These are phyloP conservation scores for Collybia nuda DNA, from an alignment of 768 basidiomycete genomes.

Conservation along the genomic window DNA sequence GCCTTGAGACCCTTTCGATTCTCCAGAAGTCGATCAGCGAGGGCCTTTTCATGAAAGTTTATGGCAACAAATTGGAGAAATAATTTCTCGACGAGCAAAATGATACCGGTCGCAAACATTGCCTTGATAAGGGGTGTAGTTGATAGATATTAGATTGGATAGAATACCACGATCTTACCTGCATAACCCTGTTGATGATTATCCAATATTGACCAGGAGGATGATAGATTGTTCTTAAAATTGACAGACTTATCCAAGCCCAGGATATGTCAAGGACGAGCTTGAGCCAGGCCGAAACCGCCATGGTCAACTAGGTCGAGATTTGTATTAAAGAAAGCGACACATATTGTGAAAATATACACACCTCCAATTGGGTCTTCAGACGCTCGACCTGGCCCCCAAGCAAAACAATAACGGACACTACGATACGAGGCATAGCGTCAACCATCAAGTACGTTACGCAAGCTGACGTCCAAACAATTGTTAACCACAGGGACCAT, in stretches of 20 bases:
- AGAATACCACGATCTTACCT: constrained; percentile 36
- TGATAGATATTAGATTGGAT: background rate
- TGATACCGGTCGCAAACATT: constrained; percentile 42
- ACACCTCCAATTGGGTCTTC: constrained; percentile 69
- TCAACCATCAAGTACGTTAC: constrained; percentile 66
- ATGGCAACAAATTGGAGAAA: constrained; percentile 78
- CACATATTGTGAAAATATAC: constrained; percentile 10
- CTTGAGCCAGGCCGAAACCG: constrained; percentile 73
- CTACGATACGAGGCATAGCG: constrained; percentile 53
- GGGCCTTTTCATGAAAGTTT: constrained; percentile 75
- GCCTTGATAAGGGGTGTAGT: constrained; percentile 26
- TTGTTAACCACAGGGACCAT: constrained; percentile 68
- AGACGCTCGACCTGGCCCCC: constrained; percentile 65
- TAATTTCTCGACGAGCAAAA: constrained; percentile 47
- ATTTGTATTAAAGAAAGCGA: background rate
- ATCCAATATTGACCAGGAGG: constrained; percentile 70
- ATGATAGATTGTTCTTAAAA: constrained; percentile 53
- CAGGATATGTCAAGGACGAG: constrained; percentile 63
- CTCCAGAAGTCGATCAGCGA: constrained; percentile 71
- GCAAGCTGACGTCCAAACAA: constrained; percentile 64
- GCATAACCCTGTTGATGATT: constrained; percentile 68
- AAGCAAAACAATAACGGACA: constrained; percentile 51
- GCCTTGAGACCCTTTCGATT: constrained; percentile 70
- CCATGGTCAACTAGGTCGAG: constrained; percentile 52
- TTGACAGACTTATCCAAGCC: constrained; percentile 74